phyloP scores from a whole-genome alignment of 257 asterid genomes.

The Nicotiana sylvestris region DNA sequence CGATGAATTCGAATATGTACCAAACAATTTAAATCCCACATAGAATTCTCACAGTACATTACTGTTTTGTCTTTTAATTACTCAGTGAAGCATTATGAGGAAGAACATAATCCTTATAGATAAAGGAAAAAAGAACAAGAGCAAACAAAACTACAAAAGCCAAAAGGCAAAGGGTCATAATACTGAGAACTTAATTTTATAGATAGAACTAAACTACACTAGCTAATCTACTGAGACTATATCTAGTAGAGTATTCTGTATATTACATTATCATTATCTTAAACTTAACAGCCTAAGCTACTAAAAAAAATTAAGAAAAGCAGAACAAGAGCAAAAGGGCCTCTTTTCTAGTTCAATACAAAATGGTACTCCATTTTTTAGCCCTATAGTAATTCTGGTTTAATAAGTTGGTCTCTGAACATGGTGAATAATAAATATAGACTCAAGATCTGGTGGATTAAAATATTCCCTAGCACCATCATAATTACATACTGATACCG shows the following conservation, averaged over 20 bases:
- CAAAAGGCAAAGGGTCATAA: not conserved
- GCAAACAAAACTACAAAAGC: not conserved
- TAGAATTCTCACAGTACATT: constrained; percentile 48
- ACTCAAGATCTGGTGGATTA: constrained; percentile 78
- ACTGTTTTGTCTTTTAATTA: constrained; percentile 32
- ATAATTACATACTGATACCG: constrained; percentile 41
- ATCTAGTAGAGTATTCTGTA: constrained; percentile 11
- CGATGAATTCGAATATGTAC: constrained; percentile 7
- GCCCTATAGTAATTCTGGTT: too few species aligned
- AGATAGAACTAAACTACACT: constrained; percentile 11
- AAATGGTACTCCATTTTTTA: too few species aligned
- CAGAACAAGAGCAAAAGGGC: not conserved
- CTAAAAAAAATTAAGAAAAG: not conserved
- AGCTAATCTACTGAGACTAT: constrained; percentile 13
- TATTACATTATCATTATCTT: not conserved
- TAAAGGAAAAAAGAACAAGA: not conserved
- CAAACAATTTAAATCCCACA: constrained; percentile 28
- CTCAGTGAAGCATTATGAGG: constrained; percentile 29
- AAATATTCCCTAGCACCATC: constrained; percentile 58
- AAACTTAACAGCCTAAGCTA: not conserved
- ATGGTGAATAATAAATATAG: constrained; percentile 48
- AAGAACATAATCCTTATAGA: not conserved
- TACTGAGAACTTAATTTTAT: constrained; percentile 15
- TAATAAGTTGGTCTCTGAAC: constrained; percentile 42
- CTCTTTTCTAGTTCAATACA: not conserved